Conservation (phyloP, 2,329 filamentous ascomycete genomes). For the Fusarium transvaalense region DNA sequence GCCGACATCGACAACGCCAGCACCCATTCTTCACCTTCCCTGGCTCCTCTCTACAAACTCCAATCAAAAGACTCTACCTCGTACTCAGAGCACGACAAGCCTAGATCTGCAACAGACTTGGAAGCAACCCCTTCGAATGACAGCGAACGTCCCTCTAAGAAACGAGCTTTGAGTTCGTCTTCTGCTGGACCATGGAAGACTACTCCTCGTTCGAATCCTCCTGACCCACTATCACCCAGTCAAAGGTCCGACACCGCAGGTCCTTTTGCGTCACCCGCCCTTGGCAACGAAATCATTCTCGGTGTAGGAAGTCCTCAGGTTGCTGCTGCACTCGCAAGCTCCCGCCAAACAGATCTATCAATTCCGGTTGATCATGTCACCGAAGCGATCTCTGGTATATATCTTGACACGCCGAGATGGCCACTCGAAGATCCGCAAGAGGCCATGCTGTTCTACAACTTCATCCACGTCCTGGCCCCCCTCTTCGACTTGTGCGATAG, state of each 20-base stretch:
- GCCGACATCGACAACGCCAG: constrained; percentile 13
- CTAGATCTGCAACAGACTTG: neutral
- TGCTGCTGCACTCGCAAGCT: constrained; percentile 23
- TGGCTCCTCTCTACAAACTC: constrained; percentile 4
- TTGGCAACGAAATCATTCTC: constrained; percentile 14
- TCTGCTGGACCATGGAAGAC: constrained; percentile 29
- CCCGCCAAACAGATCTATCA: constrained; percentile 12
- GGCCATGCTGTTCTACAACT: constrained; percentile 49
- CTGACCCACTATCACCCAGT: constrained; percentile 31
- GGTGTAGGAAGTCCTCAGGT: constrained; percentile 15
- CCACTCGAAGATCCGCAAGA: constrained; percentile 45
- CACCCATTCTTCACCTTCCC: constrained; percentile 28
- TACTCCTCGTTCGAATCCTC: constrained; percentile 25
- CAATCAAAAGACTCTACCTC: constrained; percentile 9
- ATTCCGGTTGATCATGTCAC: constrained; percentile 29
- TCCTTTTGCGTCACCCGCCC: constrained; percentile 20
- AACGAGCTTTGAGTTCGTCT: constrained; percentile 42
- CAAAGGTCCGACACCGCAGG: constrained; percentile 13
- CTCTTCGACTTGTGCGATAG: constrained; percentile 49
- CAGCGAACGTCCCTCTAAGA: constrained; percentile 35
- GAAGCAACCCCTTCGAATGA: constrained; percentile 5
- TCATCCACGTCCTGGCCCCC: constrained; percentile 45
- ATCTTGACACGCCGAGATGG: constrained; percentile 41
- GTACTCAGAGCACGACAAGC: constrained; percentile 12
- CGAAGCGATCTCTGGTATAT: constrained; percentile 43